Percentiles rank a stretch among this genome's conserved stretches.
phyloP scores from a whole-genome alignment of 495 filamentous ascomycete species.

The Lasiosphaeria miniovina region DNA sequence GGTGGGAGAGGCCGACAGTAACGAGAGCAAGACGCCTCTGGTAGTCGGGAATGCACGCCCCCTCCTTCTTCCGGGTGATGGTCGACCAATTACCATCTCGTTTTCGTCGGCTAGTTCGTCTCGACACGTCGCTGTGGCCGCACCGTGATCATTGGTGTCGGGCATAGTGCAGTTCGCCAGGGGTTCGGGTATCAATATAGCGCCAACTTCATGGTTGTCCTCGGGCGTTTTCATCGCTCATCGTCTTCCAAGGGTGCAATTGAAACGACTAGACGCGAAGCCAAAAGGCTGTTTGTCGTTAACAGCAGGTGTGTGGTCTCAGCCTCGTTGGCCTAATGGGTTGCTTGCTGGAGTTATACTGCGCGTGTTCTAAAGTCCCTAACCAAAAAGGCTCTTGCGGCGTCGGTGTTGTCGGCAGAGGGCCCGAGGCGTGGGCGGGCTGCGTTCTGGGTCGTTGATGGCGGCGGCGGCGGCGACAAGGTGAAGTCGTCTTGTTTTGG shows the following conservation, averaged over 20 bases:
- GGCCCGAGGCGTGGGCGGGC: slow-evolving; percentile 2
- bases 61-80: slow-evolving; percentile 8
- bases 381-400: slow-evolving; percentile 27
- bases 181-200: slow-evolving; percentile 16
- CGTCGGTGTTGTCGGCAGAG: slow-evolving; percentile 13
- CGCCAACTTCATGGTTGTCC: slow-evolving; percentile 23
- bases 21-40: slow-evolving; percentile 16
- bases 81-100: slow-evolving; percentile 15
- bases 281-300: background rate
- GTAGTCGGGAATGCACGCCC: slow-evolving; percentile 10
- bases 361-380: slow-evolving; percentile 18
- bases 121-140: slow-evolving; percentile 3
- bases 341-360: slow-evolving; percentile 24
- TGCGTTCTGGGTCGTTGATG: slow-evolving; percentile 11
- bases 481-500: slow-evolving; percentile 15
- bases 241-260: slow-evolving; percentile 5
- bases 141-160: background rate
- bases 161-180: slow-evolving; percentile 5
- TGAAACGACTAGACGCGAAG: background rate
- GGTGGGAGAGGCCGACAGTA: slow-evolving; percentile 20
- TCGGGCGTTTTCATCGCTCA: slow-evolving; percentile 25
- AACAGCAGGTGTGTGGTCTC: background rate
- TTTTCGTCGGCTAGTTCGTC: background rate
- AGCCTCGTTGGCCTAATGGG: slow-evolving; percentile 9
- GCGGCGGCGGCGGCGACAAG: slow-evolving; percentile 7